These are phyloP conservation scores for Yamadazyma songkhlaensis DNA, from an alignment of 1,139 yeast genomes.

Conservation along the genomic window DNA sequence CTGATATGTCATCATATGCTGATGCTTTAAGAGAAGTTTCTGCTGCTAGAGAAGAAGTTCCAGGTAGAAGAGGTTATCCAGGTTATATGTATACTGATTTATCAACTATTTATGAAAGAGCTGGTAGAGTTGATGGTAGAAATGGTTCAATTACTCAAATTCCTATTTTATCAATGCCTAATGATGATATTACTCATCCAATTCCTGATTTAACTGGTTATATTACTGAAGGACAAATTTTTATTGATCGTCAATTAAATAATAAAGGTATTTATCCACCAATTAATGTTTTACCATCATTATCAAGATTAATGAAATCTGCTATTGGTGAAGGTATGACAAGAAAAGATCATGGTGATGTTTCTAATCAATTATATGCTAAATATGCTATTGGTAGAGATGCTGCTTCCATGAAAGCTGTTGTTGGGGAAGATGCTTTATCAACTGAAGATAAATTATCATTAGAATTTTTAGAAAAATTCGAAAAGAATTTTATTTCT, in stretches of 20 bases:
- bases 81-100: conserved; percentile 99
- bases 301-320: conserved; percentile 97
- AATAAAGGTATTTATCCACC: conserved; percentile 99
- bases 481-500: conserved; percentile 89
- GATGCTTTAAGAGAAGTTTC: conserved; percentile 99
- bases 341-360: conserved; percentile 99
- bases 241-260: conserved; percentile 91
- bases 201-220: conserved; percentile 99
- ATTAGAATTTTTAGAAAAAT: conserved; percentile 94
- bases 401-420: conserved; percentile 99
- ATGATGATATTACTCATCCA: conserved; percentile 99
- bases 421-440: conserved; percentile 98
- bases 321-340: conserved; percentile 99
- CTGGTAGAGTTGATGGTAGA: conserved; percentile 99
- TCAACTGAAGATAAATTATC: conserved; percentile 97
- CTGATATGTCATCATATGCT: conserved; percentile 99
- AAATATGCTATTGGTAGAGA: conserved; percentile 99
- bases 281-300: conserved; percentile 93
- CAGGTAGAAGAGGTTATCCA: conserved; percentile 99
- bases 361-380: conserved; percentile 96
- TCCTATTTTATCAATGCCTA: conserved; percentile 99
- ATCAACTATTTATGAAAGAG: conserved; percentile 98
- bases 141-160: conserved; percentile 98
- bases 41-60: conserved; percentile 99
- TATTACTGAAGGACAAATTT: conserved; percentile 98